Evolutionary conservation across 2,329 filamentous ascomycete genomes (phyloP).

Genomic region (Neoarthrinium moseri): DNA sequence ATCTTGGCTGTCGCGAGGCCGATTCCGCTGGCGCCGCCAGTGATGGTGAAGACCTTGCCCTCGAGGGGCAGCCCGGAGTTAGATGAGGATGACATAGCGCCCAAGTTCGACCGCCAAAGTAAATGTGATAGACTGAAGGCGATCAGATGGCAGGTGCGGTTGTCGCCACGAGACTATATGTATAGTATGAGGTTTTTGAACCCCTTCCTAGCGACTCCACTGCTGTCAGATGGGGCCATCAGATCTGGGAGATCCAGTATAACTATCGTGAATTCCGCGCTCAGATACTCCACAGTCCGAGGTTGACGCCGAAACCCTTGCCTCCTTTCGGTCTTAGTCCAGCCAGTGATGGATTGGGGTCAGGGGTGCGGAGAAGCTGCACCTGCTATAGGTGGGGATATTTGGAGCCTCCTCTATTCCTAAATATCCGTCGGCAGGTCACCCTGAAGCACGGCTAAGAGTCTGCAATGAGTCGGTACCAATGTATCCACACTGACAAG

Average conservation of each 20-base stretch:
- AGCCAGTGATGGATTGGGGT: background rate
- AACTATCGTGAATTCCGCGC: too few relatives aligned
- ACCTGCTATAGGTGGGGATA: slow-evolving; percentile 3
- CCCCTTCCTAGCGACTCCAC: too few relatives aligned
- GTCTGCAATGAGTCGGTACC: too few relatives aligned
- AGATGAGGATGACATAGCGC: background rate
- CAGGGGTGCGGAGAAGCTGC: background rate
- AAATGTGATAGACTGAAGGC: too few relatives aligned
- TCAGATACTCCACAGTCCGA: background rate
- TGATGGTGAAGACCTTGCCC: slow-evolving; percentile 38
- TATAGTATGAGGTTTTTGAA: too few relatives aligned
- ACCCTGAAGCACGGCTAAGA: too few relatives aligned
- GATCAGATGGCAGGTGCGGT: too few relatives aligned
- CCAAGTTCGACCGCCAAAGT: too few relatives aligned
- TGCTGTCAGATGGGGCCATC: too few relatives aligned
- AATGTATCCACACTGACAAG: too few relatives aligned
- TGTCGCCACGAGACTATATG: too few relatives aligned
- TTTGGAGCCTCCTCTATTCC: background rate
- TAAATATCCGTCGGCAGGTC: background rate
- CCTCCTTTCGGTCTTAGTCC: background rate
- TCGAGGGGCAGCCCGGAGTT: slow-evolving; percentile 18
- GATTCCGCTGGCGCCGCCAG: slow-evolving; percentile 39
- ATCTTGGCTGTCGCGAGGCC: slow-evolving; percentile 29
- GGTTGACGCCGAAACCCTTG: background rate
- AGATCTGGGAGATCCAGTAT: too few relatives aligned